These are phyloP conservation scores for Leucocoprinus birnbaumii DNA, from an alignment of 768 basidiomycete genomes.

Conservation along the genomic window DNA sequence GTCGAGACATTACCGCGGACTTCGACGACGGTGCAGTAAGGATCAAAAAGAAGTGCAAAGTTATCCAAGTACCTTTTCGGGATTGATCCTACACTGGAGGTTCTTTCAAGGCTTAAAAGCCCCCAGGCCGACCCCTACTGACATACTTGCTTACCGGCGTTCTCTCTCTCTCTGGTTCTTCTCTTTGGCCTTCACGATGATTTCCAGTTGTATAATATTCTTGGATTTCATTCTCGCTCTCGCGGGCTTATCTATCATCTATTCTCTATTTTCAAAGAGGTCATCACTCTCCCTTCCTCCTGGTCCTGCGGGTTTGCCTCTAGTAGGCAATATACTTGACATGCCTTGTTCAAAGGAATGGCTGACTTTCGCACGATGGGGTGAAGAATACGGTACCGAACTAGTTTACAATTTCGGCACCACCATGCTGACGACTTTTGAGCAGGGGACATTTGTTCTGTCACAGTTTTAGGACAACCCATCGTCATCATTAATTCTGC, in stretches of 20 bases:
- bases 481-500: conserved; percentile 54
- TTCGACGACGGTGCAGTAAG: conserved; percentile 24
- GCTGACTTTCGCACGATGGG: conserved; percentile 51
- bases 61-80: conserved; percentile 13
- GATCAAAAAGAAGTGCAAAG: conserved; percentile 18
- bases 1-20: conserved; percentile 38
- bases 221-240: conserved; percentile 31
- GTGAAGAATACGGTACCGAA: conserved; percentile 45
- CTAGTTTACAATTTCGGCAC: neutral
- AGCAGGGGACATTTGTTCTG: conserved; percentile 58
- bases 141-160: neutral
- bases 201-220: conserved; percentile 22
- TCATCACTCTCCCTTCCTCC: conserved; percentile 35
- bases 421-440: neutral
- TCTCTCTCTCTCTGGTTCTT: conserved; percentile 20
- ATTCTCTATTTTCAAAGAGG: conserved; percentile 23
- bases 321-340: conserved; percentile 53
- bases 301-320: conserved; percentile 50
- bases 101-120: conserved; percentile 10
- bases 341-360: conserved; percentile 50
- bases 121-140: neutral
- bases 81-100: conserved; percentile 16
- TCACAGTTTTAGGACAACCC: conserved; percentile 58
- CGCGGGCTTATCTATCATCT: conserved; percentile 31
- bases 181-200: conserved; percentile 23